phyloP scores from a whole-genome alignment of 73 alveolate species.

The Diophrys appendiculata region DNA sequence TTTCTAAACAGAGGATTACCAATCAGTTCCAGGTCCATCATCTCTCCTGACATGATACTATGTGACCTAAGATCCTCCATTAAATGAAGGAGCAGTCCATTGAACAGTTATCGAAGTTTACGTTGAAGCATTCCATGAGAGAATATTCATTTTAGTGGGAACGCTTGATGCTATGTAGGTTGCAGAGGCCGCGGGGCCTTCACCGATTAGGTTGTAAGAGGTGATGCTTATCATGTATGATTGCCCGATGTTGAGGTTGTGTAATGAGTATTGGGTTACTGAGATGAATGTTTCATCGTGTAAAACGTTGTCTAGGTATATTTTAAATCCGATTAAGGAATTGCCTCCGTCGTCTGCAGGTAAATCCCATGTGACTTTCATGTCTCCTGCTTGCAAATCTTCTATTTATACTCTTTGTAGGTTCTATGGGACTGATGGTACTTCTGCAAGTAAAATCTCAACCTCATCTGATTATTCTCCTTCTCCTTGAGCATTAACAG shows the following conservation, averaged over 20 bases:
- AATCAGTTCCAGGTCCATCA: conserved; percentile 60
- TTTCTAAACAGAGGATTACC: conserved; percentile 18
- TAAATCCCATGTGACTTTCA: conserved; percentile 61
- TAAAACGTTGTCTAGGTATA: conserved; percentile 58
- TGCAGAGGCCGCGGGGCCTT: conserved; percentile 45
- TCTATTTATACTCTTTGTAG: conserved; percentile 42
- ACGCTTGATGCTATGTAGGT: conserved; percentile 54
- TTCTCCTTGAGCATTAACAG: conserved; percentile 79
- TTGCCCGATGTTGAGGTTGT: conserved; percentile 45
- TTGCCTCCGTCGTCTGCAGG: conserved; percentile 76
- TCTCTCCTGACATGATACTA: conserved; percentile 64
- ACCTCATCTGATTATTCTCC: conserved; percentile 75
- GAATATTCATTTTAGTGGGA: conserved; percentile 44
- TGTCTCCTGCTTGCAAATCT: conserved; percentile 55
- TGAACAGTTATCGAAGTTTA: conserved; percentile 35
- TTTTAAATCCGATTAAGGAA: conserved; percentile 60
- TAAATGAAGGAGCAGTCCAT: conserved; percentile 60
- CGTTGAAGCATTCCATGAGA: conserved; percentile 22
- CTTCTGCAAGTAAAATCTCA: conserved; percentile 70
- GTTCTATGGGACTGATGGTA: conserved; percentile 65
- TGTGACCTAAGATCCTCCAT: conserved; percentile 72
- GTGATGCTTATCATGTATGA: conserved; percentile 58
- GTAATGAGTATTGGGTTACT: conserved; percentile 34
- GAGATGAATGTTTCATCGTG: conserved; percentile 45
- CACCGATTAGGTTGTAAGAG: conserved; percentile 70